Base-by-base conservation (phyloP, 306 rosid species). In the Oemleria cerasiformis region DNA sequence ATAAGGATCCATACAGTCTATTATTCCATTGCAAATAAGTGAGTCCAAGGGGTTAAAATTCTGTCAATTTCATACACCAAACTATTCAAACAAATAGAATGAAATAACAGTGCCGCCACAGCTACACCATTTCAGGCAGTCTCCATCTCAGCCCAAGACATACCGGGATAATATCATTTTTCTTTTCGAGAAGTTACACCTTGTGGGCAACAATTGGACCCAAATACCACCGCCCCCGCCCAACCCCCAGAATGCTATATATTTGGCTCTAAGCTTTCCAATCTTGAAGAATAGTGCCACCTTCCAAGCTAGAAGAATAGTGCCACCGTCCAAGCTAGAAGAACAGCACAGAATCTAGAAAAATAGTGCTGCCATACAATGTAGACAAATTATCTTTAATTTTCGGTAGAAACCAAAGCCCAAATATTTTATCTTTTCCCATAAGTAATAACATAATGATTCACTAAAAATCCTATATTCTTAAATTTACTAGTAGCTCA, bases 71-170 rank as follows among this genome's bases (percentile, higher is more conserved):
- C 30, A 2, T 25, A 25, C 30, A 2, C 30, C 30, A 1, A 25
- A 25, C 30, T 25, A 25, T 25, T 25, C 2, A 25, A 25, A 25
- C 30, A 25, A 25, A 25, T 25, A 8, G 69, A 21, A 64, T 41
- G 13, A 64, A 16, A 38, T 25, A 49, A 34, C 61, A 49, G 20
- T 49, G 16, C 19, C 6, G 16, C 13, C 39, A 23, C 7, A 67
- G 38, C 47, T 49, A 67, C 72, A 67, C 1, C 4, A 36, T 50
- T 34, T 67, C 48, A 48, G 72, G 47, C 7, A 21, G 10, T 7
- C 71, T 67, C 47, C 45, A 38, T 50, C 61, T 49, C 48, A 36
- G 61, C 38, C 54, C 36, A 19, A 68, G 48, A 38, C 61, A 49
- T 16, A 48, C 44, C 59, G 30, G 58, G 44, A 30, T 36, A 34